phyloP scores from a whole-genome alignment of 2,329 filamentous ascomycete genomes.

The Didymella sp. region DNA sequence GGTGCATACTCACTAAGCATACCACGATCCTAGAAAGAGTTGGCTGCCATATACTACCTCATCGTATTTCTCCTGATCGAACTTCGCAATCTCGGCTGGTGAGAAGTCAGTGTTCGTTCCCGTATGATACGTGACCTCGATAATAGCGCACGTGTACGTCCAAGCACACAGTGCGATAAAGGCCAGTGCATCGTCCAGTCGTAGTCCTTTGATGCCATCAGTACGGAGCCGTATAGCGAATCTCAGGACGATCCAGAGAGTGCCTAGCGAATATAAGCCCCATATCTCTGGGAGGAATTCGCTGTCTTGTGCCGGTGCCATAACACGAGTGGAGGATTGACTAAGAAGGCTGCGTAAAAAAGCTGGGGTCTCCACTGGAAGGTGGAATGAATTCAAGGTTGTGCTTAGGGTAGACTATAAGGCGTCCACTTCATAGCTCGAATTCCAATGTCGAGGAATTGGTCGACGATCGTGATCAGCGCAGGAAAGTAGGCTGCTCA shows the following conservation, averaged over 20 bases:
- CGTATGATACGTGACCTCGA: conserved; percentile 20
- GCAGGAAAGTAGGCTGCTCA: not conserved
- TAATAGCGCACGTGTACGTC: conserved; percentile 15
- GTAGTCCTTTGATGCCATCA: conserved; percentile 5
- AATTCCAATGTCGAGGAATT: not conserved
- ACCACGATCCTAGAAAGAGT: conserved; percentile 22
- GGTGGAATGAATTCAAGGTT: not conserved
- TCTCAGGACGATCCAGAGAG: conserved; percentile 10
- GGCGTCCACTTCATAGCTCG: not conserved
- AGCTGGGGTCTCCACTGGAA: not conserved
- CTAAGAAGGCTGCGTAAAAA: not conserved
- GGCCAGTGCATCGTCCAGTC: conserved; percentile 13
- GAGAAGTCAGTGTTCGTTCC: conserved; percentile 22
- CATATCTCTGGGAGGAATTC: conserved; percentile 20
- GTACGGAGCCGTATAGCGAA: conserved; percentile 10
- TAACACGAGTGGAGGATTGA: not conserved
- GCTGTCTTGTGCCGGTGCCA: conserved; percentile 17
- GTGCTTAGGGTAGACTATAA: not conserved
- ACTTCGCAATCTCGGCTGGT: conserved; percentile 10
- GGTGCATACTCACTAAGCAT: conserved; percentile 19
- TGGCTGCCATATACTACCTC: conserved; percentile 18
- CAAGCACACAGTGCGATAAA: conserved; percentile 12
- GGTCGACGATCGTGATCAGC: not conserved
- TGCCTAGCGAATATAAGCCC: conserved; percentile 8
- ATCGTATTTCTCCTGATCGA: conserved; percentile 12